Percentiles rank a stretch among this genome's conserved stretches.
Evolutionary conservation across 345 rosid genomes (phyloP).

Genomic region (Eutrema yunnanense): DNA sequence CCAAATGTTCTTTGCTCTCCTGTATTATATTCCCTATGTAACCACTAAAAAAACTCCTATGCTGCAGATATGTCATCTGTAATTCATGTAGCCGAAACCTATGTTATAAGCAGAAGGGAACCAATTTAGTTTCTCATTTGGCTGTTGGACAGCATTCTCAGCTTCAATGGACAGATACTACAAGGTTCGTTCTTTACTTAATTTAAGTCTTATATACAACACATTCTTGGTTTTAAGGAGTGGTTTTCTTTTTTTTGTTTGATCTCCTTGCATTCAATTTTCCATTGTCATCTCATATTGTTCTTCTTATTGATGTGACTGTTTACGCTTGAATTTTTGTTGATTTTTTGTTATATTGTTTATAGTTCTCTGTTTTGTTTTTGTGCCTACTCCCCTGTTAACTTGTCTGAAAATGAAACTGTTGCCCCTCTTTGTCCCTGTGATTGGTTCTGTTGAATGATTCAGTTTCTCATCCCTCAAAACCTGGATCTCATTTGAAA

Average conservation of each 20-base stretch:
- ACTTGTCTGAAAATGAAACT: background rate
- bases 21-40: slow-evolving; percentile 2
- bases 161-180: slow-evolving; percentile 80
- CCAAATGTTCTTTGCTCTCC: background rate
- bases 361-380: background rate
- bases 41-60: slow-evolving; percentile 3
- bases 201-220: background rate
- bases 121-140: slow-evolving; percentile 53
- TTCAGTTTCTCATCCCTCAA: background rate
- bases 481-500: background rate
- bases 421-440: background rate
- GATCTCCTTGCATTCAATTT: background rate
- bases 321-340: slow-evolving; percentile 2
- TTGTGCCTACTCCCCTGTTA: background rate
- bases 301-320: slow-evolving; percentile 6
- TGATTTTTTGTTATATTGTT: background rate
- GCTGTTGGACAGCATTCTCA: slow-evolving; percentile 70
- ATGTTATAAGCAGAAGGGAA: slow-evolving; percentile 85
- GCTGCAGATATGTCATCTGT: slow-evolving; percentile 72
- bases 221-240: background rate
- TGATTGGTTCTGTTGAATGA: background rate
- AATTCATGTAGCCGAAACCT: slow-evolving; percentile 82
- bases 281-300: background rate
- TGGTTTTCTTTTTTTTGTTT: background rate
- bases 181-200: slow-evolving; percentile 45